phyloP scores from a whole-genome alignment of 2,329 filamentous ascomycete species.

The Colletotrichum kahawae region DNA sequence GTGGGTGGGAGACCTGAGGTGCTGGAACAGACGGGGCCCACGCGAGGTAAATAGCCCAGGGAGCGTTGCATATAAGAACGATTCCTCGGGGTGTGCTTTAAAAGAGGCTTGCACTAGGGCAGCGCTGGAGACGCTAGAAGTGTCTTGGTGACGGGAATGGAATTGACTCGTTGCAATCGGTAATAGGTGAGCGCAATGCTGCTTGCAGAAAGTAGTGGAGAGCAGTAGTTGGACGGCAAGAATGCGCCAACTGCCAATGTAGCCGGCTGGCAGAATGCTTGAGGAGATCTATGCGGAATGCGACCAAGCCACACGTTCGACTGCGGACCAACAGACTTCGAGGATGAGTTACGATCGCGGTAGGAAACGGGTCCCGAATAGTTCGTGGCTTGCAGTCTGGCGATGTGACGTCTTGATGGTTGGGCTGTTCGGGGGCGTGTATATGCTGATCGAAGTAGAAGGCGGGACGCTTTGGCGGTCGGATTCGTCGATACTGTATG shows the following conservation, averaged over 20 bases:
- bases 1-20: background rate
- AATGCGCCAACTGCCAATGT: conserved; percentile 7
- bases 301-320: conserved; percentile 17
- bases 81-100: background rate
- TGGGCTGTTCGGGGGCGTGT: background rate
- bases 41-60: conserved; percentile 15
- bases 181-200: conserved; percentile 1
- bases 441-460: conserved; percentile 7
- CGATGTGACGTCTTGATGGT: conserved; percentile 7
- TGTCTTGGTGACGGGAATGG: conserved; percentile 23
- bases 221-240: background rate
- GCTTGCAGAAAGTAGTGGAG: conserved; percentile 18
- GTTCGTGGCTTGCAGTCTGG: background rate
- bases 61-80: conserved; percentile 8
- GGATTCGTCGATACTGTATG: background rate
- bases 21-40: conserved; percentile 4
- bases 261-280: background rate
- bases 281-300: conserved; percentile 20
- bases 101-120: conserved; percentile 20
- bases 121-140: conserved; percentile 12
- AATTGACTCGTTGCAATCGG: conserved; percentile 23
- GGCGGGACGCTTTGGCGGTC: background rate
- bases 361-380: background rate
- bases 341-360: background rate
- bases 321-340: background rate